phyloP scores from a whole-genome alignment of 441 rosid genomes.

The Flueggea neowawraea region DNA sequence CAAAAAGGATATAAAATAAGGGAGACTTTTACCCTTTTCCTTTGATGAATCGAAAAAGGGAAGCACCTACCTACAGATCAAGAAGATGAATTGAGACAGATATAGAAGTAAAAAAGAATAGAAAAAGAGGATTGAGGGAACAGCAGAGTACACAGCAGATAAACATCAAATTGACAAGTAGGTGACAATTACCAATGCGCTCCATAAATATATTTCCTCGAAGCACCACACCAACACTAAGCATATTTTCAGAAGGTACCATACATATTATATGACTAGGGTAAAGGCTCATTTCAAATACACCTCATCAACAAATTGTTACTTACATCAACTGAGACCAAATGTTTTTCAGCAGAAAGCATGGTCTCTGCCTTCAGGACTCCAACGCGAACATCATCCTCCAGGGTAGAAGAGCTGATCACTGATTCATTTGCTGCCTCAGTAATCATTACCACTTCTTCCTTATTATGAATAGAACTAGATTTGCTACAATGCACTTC shows the following conservation, averaged over 20 bases:
- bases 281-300: no score
- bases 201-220: no score
- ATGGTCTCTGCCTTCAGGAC: conserved; percentile 17
- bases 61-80: conserved; percentile 68
- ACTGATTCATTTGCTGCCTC: conserved; percentile 18
- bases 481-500: conserved; percentile 29
- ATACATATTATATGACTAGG: no score
- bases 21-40: conserved; percentile 66
- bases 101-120: background rate
- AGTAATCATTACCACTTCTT: conserved; percentile 2
- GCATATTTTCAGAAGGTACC: no score
- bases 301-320: background rate
- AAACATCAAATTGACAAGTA: no score
- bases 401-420: conserved; percentile 14
- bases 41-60: conserved; percentile 64
- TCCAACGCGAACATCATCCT: conserved; percentile 14
- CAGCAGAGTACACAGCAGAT: background rate
- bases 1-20: conserved; percentile 12
- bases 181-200: no score
- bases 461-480: conserved; percentile 23
- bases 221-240: no score
- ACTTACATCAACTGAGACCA: conserved; percentile 56
- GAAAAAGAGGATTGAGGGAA: background rate
- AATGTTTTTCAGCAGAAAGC: conserved; percentile 39
- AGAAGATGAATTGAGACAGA: conserved; percentile 14